Conservation (phyloP, 2,329 filamentous ascomycete species). For the Chaetomium sp. region DNA sequence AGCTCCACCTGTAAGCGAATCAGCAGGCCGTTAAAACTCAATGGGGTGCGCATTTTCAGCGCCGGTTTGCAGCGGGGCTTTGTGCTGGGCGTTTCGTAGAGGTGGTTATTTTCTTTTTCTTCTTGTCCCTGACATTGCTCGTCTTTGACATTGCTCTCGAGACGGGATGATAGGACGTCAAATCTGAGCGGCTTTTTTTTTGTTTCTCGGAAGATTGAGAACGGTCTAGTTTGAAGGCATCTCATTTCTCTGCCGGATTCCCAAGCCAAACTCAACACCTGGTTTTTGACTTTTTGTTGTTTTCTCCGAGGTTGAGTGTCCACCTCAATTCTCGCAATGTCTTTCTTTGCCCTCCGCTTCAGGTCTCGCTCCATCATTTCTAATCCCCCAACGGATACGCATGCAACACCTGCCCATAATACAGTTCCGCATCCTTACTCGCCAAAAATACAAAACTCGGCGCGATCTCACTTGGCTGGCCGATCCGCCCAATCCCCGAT, state of each 20-base stretch:
- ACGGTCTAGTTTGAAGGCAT: no score
- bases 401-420: constrained; percentile 35
- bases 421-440: constrained; percentile 34
- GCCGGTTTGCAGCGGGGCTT: neutral
- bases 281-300: no score
- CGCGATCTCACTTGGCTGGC: constrained; percentile 40
- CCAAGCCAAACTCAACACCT: no score
- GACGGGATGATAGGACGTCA: no score
- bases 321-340: no score
- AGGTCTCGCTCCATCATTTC: neutral
- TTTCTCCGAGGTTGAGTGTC: no score
- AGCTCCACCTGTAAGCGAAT: neutral
- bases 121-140: no score
- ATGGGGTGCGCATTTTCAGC: neutral
- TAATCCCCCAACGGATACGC: constrained; percentile 36
- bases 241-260: no score
- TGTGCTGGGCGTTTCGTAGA: neutral
- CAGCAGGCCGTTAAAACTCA: neutral
- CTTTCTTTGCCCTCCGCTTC: neutral
- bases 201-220: no score
- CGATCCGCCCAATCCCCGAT: constrained; percentile 32
- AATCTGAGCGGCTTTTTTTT: no score
- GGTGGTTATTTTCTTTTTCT: no score
- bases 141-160: neutral
- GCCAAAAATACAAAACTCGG: constrained; percentile 37